Evolutionary conservation across 2,329 filamentous ascomycete species (phyloP), one percentile per base, ranked within the genome.

Genomic region (Chaetomium olivaceum): DNA sequence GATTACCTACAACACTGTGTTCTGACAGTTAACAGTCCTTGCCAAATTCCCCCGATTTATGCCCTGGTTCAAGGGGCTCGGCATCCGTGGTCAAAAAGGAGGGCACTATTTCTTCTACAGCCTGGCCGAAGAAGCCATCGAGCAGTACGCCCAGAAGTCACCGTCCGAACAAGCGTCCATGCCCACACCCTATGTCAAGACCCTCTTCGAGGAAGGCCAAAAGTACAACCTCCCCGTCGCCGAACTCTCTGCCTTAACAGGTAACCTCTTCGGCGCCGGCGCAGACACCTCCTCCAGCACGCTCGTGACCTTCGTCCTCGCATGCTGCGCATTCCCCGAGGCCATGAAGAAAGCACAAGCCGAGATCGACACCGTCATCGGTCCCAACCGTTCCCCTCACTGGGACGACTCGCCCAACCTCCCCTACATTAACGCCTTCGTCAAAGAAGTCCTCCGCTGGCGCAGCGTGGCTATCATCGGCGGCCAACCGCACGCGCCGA

Each of bases 361-460:
- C 23, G 83, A 87, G 70, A 76, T 87, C 4, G 83, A 86, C 68
- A 71, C 75, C 1, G 79, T 85, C 1, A 76, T 87, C 2, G 84
- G 85, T 1, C 69, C 74, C 0, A 63, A 77, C 12, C 77, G 85
- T 2, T 77, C 80, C 9, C 85, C 85, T 0, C 74, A 72, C 21
- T 82, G 80, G 72, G 78, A 81, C 36, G 84, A 87, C 69, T 77
- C 78, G 25, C 73, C 77, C 0, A 73, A 76, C 3, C 71, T 88
- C 9, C 84, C 84, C 0, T 88, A 87, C 69, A 72, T 87, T 36
- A 77, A 80, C 23, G 82, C 82, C 1, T 77, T 85, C 14, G 78
- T 86, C 21, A 86, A 86, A 66, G 86, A 89, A 67, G 78, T 82
- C 1, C 74, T 87, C 12, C 79, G 85, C 2, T 87, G 85, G 83